Conservation (phyloP, 352 stramenopile species). For the Globisporangium rhizosaccharum region DNA sequence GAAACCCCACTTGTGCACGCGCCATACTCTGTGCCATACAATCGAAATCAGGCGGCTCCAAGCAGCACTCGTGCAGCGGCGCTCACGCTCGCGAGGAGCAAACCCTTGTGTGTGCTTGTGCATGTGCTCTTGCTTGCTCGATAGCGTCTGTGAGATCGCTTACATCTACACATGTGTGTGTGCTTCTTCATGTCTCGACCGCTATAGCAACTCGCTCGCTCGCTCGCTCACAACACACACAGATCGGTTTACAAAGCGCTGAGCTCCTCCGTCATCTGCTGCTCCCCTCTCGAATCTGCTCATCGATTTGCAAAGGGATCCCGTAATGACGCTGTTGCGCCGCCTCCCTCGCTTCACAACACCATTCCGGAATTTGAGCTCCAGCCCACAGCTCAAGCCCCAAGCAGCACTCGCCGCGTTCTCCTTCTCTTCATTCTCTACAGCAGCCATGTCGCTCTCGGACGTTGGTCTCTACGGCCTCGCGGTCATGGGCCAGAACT, state of each 20-base stretch:
- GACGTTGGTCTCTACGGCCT: conserved; percentile 89
- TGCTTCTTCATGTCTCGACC: conserved; percentile 4
- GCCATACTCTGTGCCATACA: no score
- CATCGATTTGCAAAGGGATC: conserved; percentile 13
- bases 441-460: conserved; percentile 49
- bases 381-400: conserved; percentile 3
- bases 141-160: background rate
- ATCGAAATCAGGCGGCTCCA: no score
- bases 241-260: no score
- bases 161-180: background rate
- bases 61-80: no score
- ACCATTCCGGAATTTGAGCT: conserved; percentile 28
- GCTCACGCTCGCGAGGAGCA: no score
- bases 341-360: background rate
- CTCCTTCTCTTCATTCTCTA: conserved; percentile 5
- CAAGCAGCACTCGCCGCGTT: background rate
- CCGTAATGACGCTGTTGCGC: background rate
- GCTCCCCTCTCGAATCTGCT: conserved; percentile 8
- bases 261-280: no score
- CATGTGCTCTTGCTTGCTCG: background rate
- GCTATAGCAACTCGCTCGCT: background rate
- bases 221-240: background rate
- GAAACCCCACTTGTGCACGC: background rate
- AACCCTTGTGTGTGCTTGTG: no score
- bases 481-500: conserved; percentile 98